Evolutionary conservation across 2,329 filamentous ascomycete genomes (phyloP).

Genomic region (Neofusicoccum laricinum): DNA sequence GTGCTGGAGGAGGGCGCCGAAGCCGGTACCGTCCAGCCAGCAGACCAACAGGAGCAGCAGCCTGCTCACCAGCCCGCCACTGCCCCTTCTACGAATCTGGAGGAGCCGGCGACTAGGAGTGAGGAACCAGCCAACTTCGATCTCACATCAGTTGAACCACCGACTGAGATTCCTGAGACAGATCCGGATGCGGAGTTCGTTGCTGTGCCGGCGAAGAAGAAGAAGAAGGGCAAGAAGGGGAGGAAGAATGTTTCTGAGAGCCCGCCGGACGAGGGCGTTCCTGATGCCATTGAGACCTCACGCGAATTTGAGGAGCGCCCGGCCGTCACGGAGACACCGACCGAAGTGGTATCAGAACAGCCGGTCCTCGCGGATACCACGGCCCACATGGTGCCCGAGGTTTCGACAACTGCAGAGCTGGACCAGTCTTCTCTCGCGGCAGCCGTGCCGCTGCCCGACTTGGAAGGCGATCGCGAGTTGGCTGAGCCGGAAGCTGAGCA

Average conservation of each 20-base stretch:
- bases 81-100: not conserved
- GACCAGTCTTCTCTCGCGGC: not conserved
- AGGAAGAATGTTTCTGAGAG: not conserved
- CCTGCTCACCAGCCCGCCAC: too few relatives aligned
- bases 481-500: not conserved
- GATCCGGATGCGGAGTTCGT: not conserved
- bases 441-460: not conserved
- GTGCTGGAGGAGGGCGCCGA: not conserved
- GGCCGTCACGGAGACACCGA: not conserved
- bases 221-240: constrained; percentile 11
- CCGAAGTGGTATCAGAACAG: not conserved
- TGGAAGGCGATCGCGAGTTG: not conserved
- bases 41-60: not conserved
- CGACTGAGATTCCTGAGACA: not conserved
- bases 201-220: not conserved
- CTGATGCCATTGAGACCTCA: too few relatives aligned
- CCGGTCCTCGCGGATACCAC: not conserved
- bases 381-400: not conserved
- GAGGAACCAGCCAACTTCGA: not conserved
- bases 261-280: too few relatives aligned
- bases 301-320: too few relatives aligned
- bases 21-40: not conserved
- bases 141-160: too few relatives aligned
- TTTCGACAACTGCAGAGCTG: not conserved
- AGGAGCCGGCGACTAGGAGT: not conserved